Conservation (phyloP, 2,329 filamentous ascomycete genomes). For the Aspergillus latus region DNA sequence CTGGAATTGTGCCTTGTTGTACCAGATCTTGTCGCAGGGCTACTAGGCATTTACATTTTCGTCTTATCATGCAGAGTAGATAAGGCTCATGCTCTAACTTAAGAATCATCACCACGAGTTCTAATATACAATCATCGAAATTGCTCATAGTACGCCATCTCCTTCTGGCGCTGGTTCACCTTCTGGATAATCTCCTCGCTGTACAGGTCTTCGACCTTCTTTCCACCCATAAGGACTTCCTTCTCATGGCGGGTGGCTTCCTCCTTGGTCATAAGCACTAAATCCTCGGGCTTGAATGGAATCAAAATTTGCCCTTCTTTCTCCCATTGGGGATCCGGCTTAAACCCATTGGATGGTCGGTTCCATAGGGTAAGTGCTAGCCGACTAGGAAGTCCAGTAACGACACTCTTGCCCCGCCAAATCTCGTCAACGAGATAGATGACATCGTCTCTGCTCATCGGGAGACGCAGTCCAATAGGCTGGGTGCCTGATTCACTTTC, state of each 20-base stretch:
- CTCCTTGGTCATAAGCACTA: constrained; percentile 93
- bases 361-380: constrained; percentile 80
- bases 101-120: not conserved
- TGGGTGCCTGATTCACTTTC: constrained; percentile 47
- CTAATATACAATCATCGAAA: constrained; percentile 37
- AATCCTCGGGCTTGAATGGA: constrained; percentile 64
- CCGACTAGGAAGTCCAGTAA: constrained; percentile 78
- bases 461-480: constrained; percentile 72
- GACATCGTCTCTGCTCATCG: constrained; percentile 75
- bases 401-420: constrained; percentile 75
- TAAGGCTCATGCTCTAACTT: not conserved
- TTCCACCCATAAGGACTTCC: constrained; percentile 69
- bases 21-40: not conserved
- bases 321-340: constrained; percentile 60
- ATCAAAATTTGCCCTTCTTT: constrained; percentile 72
- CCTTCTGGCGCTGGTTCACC: constrained; percentile 66
- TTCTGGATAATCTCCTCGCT: constrained; percentile 63
- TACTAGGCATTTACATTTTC: too few relatives aligned
- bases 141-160: constrained; percentile 60
- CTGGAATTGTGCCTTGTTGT: not conserved
- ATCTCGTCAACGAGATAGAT: constrained; percentile 89
- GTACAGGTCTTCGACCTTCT: constrained; percentile 71
- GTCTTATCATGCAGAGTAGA: too few relatives aligned
- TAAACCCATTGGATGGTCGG: constrained; percentile 60
- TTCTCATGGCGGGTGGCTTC: constrained; percentile 79